Evolutionary conservation across 192 early-diverging fungal species (phyloP), one percentile per base, ranked within the genome.

Genomic region (Umbelopsis sp.): DNA sequence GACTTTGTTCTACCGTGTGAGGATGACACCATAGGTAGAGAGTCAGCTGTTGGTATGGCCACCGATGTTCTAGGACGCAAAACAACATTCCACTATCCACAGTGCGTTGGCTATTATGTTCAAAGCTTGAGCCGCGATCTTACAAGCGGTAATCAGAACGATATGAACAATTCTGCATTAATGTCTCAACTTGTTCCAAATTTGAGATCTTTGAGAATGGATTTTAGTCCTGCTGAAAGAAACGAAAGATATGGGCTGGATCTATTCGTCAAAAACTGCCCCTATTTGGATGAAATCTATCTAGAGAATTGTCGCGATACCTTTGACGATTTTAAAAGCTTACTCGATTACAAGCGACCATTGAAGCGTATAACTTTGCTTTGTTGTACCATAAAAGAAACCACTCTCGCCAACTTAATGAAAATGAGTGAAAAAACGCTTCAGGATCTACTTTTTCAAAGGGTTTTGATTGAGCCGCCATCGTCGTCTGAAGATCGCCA

Each of bases 1-100:
- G 77, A 79, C n/a, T 78, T 78, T 52, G 71, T 79, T n/a, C 30
- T 79, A 8, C 72, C 72, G 11, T 35, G 67, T 35, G 71, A 71
- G 37, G 67, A 71, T n/a, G 69, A 74, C 25, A 35, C 74, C 9
- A 67, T 51, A 23, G 50, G 47, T 23, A 64, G 58, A 20, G 50
- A 44, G 23, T 44, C 70, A 13, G 46, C 27, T 8, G 66, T 72
- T 15, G 55, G 61, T 0, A 71, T 71, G 48, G 77, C 77, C 8
- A 71, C 72, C 4, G 77, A 79, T 48, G 52, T 79, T n/a, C 47
- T 79, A 3, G 44, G 61, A 0, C 49, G 68, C 48, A 64, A 53
- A 49, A 69, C 70, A 25, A 41, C 74, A 5, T 68, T 71, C 12
- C 69, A 71, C 6, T 66, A 50, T 20, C 58, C 45, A 50, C 65